Percentiles rank a stretch among this genome's conserved stretches.
These are phyloP conservation scores for Rhizopogon vinicolor DNA, from an alignment of 768 basidiomycete genomes.

Conservation along the genomic window DNA sequence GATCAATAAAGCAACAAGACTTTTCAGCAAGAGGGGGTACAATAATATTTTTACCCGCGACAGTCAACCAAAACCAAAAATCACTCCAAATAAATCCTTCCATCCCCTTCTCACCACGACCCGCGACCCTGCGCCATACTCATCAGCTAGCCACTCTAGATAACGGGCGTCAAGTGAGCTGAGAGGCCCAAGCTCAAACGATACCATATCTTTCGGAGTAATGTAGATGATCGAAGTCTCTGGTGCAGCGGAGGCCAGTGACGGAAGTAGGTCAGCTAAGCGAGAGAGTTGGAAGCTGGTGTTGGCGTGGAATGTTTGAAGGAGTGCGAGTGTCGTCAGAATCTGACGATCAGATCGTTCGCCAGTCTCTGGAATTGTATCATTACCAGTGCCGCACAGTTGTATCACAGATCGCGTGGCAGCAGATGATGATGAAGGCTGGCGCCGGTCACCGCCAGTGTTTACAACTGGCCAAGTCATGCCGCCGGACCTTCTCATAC, in stretches of 20 bases:
- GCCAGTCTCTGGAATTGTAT: slow-evolving; percentile 6
- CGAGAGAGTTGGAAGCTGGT: slow-evolving; percentile 54
- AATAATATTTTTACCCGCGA: too few species aligned
- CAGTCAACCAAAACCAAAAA: slow-evolving; percentile 37
- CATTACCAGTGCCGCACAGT: slow-evolving; percentile 19
- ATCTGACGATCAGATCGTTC: slow-evolving; percentile 33
- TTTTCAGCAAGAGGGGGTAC: not conserved
- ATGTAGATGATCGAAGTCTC: slow-evolving; percentile 37
- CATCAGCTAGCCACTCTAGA: slow-evolving; percentile 70
- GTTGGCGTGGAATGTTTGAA: slow-evolving; percentile 68
- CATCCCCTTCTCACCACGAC: slow-evolving; percentile 41
- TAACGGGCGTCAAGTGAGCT: slow-evolving; percentile 70
- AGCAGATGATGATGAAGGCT: slow-evolving; percentile 26
- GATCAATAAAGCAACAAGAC: not conserved
- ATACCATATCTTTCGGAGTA: slow-evolving; percentile 56
- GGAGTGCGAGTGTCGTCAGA: slow-evolving; percentile 49
- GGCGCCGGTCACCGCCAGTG: slow-evolving; percentile 21
- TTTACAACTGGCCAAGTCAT: slow-evolving; percentile 47
- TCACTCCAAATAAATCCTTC: slow-evolving; percentile 40
- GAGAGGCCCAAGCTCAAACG: slow-evolving; percentile 71
- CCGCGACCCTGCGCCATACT: slow-evolving; percentile 47
- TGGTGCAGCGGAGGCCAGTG: slow-evolving; percentile 1
- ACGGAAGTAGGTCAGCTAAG: slow-evolving; percentile 24
- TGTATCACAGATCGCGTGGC: slow-evolving; percentile 20
- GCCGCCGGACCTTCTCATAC: slow-evolving; percentile 40